Conservation (phyloP, 306 rosid species). For the Prunus dulcis region DNA sequence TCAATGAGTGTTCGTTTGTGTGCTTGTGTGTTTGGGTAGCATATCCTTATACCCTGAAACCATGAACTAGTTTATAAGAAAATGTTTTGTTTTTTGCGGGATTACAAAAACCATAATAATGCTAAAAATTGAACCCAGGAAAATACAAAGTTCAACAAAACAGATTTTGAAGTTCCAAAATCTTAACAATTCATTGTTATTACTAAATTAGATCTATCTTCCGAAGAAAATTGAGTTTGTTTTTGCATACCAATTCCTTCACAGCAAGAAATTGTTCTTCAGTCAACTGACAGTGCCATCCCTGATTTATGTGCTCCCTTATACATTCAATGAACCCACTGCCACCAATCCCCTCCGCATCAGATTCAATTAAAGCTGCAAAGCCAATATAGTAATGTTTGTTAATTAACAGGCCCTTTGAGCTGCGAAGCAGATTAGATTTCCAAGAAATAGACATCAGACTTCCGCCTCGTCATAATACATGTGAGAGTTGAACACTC, state of each 20-base stretch:
- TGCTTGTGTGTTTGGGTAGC: background rate
- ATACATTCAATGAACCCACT: constrained; percentile 98
- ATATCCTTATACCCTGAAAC: background rate
- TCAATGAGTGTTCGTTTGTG: background rate
- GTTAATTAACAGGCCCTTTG: constrained; percentile 18
- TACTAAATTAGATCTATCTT: background rate
- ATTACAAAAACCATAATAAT: background rate
- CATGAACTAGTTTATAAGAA: background rate
- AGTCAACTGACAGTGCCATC: constrained; percentile 92
- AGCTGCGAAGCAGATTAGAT: constrained; percentile 21
- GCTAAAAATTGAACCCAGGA: background rate
- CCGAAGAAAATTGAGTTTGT: background rate
- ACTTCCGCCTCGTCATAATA: constrained; percentile 4
- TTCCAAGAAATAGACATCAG: constrained; percentile 20
- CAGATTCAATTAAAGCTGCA: constrained; percentile 99
- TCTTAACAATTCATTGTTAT: background rate
- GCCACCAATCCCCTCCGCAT: constrained; percentile 99
- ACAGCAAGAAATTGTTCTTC: constrained; percentile 98
- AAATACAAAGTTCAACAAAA: background rate
- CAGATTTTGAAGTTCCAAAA: background rate
- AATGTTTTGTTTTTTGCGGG: background rate
- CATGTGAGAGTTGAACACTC: constrained; percentile 24
- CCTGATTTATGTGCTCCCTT: constrained; percentile 97
- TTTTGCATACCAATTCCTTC: constrained; percentile 78
- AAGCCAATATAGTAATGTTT: constrained; percentile 28